Evolutionary conservation across 2,329 filamentous ascomycete genomes (phyloP).

Genomic region (Fusarium sp.): DNA sequence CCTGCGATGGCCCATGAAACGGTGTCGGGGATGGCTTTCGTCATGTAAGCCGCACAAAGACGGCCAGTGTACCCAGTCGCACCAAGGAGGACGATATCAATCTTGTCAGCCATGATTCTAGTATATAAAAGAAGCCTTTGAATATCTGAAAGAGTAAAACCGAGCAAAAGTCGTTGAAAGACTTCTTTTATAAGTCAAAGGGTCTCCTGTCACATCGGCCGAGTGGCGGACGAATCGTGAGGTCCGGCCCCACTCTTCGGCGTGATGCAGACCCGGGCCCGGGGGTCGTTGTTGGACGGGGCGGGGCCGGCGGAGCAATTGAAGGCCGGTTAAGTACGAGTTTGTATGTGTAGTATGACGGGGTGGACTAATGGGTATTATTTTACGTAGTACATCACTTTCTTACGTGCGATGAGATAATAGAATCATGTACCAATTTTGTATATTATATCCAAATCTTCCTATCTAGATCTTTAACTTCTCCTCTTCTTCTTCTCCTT

Average conservation of each 20-base stretch:
- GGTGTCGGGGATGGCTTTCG: conserved; percentile 70
- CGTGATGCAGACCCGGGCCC: conserved; percentile 15
- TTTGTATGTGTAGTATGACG: not conserved
- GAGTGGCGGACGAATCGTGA: conserved; percentile 9
- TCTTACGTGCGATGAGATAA: not conserved
- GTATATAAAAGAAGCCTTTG: too few species aligned
- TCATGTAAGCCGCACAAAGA: conserved; percentile 75
- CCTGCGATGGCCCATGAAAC: conserved; percentile 85
- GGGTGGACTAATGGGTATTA: not conserved
- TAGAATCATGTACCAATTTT: not conserved
- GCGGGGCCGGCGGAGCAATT: conserved; percentile 11
- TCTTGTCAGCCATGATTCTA: conserved; percentile 9
- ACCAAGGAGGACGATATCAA: conserved; percentile 57
- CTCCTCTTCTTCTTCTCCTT: not conserved
- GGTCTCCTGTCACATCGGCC: not conserved
- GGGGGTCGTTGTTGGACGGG: conserved; percentile 3
- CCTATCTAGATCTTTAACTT: not conserved
- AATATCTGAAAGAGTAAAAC: accelerated
- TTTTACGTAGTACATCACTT: not conserved
- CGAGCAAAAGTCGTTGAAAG: accelerated
- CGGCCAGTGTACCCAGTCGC: conserved; percentile 82
- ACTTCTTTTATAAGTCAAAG: not conserved
- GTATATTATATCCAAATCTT: not conserved
- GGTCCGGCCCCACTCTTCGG: conserved; percentile 21
- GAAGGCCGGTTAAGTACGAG: not conserved